Evolutionary conservation across 148 eudicot genomes (phyloP).

Genomic region (Rhododendron vialii): DNA sequence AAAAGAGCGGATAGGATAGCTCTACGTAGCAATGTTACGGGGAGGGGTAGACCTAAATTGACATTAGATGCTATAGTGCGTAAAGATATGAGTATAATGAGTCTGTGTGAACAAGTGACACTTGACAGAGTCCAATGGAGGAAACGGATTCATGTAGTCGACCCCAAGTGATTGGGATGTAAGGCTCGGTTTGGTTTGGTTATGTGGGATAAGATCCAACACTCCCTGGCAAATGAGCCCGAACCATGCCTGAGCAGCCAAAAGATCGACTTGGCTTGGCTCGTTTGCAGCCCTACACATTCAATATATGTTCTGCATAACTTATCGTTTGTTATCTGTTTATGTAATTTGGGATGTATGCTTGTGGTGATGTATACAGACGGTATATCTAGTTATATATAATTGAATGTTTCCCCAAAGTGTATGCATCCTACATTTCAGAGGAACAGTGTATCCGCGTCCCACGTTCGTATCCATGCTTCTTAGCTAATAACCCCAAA

Average conservation of each 20-base stretch:
- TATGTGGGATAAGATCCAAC: background rate
- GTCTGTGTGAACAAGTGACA: too few relatives aligned
- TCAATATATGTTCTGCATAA: background rate
- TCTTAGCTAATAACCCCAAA: background rate
- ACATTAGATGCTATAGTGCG: too few relatives aligned
- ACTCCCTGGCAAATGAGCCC: background rate
- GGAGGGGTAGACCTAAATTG: too few relatives aligned
- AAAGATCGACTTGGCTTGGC: background rate
- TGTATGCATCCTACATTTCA: background rate
- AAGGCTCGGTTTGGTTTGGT: too few relatives aligned
- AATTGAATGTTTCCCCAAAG: background rate
- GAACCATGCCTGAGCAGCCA: background rate
- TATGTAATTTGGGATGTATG: background rate
- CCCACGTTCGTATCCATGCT: background rate
- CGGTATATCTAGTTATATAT: background rate
- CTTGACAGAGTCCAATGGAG: too few relatives aligned
- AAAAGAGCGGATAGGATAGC: too few relatives aligned
- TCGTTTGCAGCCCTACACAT: background rate
- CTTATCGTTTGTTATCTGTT: background rate
- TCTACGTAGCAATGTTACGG: too few relatives aligned
- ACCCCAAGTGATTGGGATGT: too few relatives aligned
- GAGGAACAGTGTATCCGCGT: background rate
- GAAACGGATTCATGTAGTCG: too few relatives aligned
- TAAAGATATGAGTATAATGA: too few relatives aligned
- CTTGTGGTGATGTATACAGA: background rate